phyloP scores from a whole-genome alignment of 2,329 filamentous ascomycete genomes.

The Proliferodiscus dingleyae region DNA sequence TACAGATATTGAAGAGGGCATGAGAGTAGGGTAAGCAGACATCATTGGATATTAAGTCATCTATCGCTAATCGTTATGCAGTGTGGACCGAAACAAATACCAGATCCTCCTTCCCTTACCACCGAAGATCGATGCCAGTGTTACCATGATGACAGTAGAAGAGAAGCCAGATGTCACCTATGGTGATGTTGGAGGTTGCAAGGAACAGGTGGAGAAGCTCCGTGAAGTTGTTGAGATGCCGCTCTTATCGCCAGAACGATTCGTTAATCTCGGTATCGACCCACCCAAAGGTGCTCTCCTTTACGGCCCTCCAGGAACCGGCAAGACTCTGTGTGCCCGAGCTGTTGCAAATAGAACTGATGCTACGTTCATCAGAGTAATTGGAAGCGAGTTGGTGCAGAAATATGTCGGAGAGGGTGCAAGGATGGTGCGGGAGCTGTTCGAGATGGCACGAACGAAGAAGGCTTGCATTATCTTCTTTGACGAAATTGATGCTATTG shows the following conservation, averaged over 20 bases:
- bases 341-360: constrained; percentile 97
- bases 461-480: constrained; percentile 99
- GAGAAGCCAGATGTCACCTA: constrained; percentile 99
- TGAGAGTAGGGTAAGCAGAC: constrained; percentile 74
- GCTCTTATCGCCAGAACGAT: constrained; percentile 89
- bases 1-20: constrained; percentile 98
- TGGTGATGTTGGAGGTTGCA: constrained; percentile 96
- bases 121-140: constrained; percentile 97
- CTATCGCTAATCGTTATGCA: constrained; percentile 28
- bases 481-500: constrained; percentile 95
- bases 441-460: constrained; percentile 99
- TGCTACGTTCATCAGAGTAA: constrained; percentile 97
- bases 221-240: constrained; percentile 99
- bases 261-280: constrained; percentile 98
- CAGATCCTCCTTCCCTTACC: constrained; percentile 95
- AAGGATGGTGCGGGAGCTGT: constrained; percentile 96
- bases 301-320: constrained; percentile 96
- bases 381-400: constrained; percentile 94
- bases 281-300: constrained; percentile 95
- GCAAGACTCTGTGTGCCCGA: constrained; percentile 95
- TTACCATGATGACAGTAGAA: constrained; percentile 99
- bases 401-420: constrained; percentile 99
- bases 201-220: constrained; percentile 99
- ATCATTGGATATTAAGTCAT: constrained; percentile 9
- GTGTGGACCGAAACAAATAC: constrained; percentile 97